Evolutionary conservation across 352 stramenopile species (phyloP).

Genomic region (Pythium catenulatum): DNA sequence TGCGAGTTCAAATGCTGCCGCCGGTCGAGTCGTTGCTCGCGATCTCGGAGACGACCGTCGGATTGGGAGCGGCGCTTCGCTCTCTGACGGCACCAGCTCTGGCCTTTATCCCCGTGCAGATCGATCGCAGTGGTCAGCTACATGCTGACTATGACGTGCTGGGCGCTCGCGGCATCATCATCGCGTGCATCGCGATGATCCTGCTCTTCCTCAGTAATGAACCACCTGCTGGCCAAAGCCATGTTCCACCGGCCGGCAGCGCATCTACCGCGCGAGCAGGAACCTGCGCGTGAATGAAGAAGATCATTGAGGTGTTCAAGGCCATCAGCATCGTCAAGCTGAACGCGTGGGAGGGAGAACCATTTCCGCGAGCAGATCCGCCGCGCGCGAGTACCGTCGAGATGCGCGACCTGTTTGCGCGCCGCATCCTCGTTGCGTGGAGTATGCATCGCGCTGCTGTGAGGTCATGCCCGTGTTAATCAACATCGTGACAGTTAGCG

Average conservation of each 20-base stretch:
- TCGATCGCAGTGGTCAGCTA: slow-evolving; percentile 69
- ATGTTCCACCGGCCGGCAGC: slow-evolving; percentile 66
- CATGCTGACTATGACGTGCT: slow-evolving; percentile 68
- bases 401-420: too few relatives aligned
- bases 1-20: too few relatives aligned
- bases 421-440: too few relatives aligned
- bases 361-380: slow-evolving; percentile 87
- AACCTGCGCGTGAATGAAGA: slow-evolving; percentile 67
- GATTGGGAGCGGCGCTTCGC: slow-evolving; percentile 69
- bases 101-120: slow-evolving; percentile 77
- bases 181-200: slow-evolving; percentile 74
- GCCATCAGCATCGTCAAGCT: slow-evolving; percentile 96
- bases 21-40: too few relatives aligned
- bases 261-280: slow-evolving; percentile 42
- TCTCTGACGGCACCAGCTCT: slow-evolving; percentile 75
- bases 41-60: slow-evolving; percentile 80
- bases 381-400: slow-evolving; percentile 41
- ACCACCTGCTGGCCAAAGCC: slow-evolving; percentile 64
- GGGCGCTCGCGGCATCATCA: slow-evolving; percentile 63
- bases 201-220: slow-evolving; percentile 66
- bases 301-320: slow-evolving; percentile 79
- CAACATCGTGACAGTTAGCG: slow-evolving; percentile 67
- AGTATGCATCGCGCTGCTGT: too few relatives aligned
- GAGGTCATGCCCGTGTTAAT: slow-evolving; percentile 78
- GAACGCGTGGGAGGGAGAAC: slow-evolving; percentile 91